These are phyloP conservation scores for Epicoccum nigrum DNA, from an alignment of 2,329 filamentous ascomycete species.

Conservation along the genomic window DNA sequence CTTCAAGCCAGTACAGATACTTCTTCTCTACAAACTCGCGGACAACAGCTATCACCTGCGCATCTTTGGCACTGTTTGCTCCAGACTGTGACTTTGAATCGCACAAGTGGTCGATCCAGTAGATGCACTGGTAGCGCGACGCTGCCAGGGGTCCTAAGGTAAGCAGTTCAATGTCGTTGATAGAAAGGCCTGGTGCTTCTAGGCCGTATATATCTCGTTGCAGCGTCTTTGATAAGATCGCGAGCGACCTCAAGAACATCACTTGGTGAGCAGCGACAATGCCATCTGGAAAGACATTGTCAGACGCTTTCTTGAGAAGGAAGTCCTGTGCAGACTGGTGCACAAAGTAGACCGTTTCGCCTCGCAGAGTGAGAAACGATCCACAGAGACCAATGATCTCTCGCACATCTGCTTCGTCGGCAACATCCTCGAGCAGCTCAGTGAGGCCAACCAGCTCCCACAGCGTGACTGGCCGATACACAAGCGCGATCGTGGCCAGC, in stretches of 20 bases:
- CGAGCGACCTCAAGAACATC: constrained; percentile 41
- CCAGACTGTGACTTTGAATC: constrained; percentile 8
- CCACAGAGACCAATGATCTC: constrained; percentile 38
- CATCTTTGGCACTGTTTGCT: too few species aligned
- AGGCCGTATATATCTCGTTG: constrained; percentile 35
- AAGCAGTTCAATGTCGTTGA: constrained; percentile 26
- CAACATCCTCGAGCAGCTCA: constrained; percentile 12
- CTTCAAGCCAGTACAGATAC: too few species aligned
- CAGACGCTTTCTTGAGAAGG: constrained; percentile 8
- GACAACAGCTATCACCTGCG: too few species aligned
- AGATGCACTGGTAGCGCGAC: too few species aligned
- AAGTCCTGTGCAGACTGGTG: too few species aligned
- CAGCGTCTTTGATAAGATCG: constrained; percentile 26
- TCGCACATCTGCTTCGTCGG: constrained; percentile 21
- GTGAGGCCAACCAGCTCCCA: constrained; percentile 13
- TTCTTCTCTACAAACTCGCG: too few species aligned
- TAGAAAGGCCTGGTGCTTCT: constrained; percentile 19
- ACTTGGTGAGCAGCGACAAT: constrained; percentile 5
- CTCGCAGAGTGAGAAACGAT: constrained; percentile 33
- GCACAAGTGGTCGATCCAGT: constrained; percentile 45
- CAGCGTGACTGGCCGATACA: constrained; percentile 46
- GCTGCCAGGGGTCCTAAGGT: constrained; percentile 33
- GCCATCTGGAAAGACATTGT: constrained; percentile 36
- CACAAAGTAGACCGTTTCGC: too few species aligned
- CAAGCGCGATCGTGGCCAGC: constrained; percentile 15